A percentile compares a stretch with the other conserved stretches of the same genome.
Evolutionary conservation across 1,139 yeast genomes (phyloP).

Genomic region (Trichomonascaceae sp.): DNA sequence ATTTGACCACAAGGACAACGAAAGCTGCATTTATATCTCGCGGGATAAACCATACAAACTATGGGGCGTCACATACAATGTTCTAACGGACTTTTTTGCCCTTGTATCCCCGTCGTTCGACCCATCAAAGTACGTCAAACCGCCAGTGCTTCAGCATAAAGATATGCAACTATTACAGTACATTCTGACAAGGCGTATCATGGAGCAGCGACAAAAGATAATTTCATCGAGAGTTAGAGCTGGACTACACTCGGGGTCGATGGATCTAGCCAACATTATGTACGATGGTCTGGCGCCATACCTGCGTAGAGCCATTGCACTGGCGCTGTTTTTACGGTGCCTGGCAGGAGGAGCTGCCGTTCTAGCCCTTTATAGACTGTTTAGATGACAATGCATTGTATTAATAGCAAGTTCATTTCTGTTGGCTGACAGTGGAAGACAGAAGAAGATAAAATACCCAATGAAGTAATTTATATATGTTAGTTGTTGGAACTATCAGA

Average conservation of each 20-base stretch:
- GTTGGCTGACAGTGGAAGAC: too few species aligned
- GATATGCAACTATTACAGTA: conserved; percentile 14
- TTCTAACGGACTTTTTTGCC: conserved; percentile 24
- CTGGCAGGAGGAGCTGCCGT: background rate
- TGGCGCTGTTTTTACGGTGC: conserved; percentile 3
- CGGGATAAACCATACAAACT: conserved; percentile 17
- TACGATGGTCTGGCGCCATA: conserved; percentile 9
- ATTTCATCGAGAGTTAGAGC: conserved; percentile 3
- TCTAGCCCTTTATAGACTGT: background rate
- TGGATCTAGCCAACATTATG: conserved; percentile 9
- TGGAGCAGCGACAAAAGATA: conserved; percentile 2
- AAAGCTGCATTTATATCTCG: too few species aligned
- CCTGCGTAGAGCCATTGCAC: conserved; percentile 5
- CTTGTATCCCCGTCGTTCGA: conserved; percentile 13
- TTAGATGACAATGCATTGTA: too few species aligned
- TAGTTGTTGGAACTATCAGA: too few species aligned
- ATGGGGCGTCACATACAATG: conserved; percentile 29
- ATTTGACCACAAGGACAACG: too few species aligned
- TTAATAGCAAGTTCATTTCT: too few species aligned
- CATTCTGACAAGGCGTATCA: conserved; percentile 7
- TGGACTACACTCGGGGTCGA: conserved; percentile 7
- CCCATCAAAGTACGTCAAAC: conserved; percentile 2
- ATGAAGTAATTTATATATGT: too few species aligned
- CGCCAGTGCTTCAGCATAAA: conserved; percentile 15
- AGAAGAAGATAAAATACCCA: too few species aligned